These are phyloP conservation scores for Bipolaris cookei DNA, from an alignment of 2,329 filamentous ascomycete species.

Conservation along the genomic window DNA sequence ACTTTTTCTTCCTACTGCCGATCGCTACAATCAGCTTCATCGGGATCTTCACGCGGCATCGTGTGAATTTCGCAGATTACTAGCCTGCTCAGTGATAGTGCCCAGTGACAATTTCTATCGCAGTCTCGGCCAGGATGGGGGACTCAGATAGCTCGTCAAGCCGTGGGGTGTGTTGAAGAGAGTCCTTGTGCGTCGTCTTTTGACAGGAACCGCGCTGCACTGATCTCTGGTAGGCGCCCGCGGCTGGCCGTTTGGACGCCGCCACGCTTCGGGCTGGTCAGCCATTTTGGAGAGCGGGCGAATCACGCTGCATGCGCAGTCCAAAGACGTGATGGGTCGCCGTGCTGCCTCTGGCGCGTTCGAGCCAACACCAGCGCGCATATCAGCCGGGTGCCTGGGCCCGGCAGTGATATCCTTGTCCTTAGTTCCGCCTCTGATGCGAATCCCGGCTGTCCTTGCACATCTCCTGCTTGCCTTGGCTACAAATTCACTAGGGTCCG, in stretches of 20 bases:
- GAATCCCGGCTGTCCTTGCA: constrained; percentile 30
- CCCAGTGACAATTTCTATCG: constrained; percentile 7
- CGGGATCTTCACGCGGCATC: too few relatives aligned
- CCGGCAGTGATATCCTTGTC: constrained; percentile 27
- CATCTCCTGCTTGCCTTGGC: constrained; percentile 30
- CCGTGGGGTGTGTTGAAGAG: constrained; percentile 6
- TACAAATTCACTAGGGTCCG: constrained; percentile 26
- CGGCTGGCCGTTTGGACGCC: neutral
- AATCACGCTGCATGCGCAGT: constrained; percentile 25
- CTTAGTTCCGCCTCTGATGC: constrained; percentile 26
- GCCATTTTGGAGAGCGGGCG: constrained; percentile 13
- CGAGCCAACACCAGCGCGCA: constrained; percentile 30
- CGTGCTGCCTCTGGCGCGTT: constrained; percentile 19
- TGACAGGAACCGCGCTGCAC: constrained; percentile 12
- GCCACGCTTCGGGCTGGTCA: constrained; percentile 16
- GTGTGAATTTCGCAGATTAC: too few relatives aligned
- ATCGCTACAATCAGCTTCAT: constrained; percentile 6
- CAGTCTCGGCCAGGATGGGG: neutral
- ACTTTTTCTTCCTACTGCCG: neutral
- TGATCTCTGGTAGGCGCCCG: constrained; percentile 9
- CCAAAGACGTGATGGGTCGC: constrained; percentile 7
- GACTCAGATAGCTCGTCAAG: neutral
- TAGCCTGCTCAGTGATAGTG: neutral
- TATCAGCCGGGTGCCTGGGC: constrained; percentile 35
- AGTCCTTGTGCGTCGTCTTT: constrained; percentile 1